Evolutionary conservation across 2,329 filamentous ascomycete species (phyloP).

Genomic region (Didymella exigua): DNA sequence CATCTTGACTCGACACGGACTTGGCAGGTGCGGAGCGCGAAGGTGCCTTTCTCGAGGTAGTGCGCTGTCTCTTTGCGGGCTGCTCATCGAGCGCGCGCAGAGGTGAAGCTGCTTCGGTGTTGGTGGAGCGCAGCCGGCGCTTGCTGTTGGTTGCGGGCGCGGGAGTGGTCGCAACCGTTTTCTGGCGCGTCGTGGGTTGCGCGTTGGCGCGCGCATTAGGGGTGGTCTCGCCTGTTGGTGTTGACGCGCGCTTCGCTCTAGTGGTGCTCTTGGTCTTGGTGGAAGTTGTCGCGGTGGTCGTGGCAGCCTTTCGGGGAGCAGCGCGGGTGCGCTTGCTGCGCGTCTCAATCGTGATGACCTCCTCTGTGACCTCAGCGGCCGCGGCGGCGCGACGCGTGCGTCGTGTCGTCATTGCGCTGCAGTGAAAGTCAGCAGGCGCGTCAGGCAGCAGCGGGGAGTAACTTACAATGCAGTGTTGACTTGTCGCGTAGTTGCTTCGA

Average conservation of each 20-base stretch:
- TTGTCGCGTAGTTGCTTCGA: background rate
- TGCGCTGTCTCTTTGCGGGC: conserved; percentile 20
- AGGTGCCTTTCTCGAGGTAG: conserved; percentile 5
- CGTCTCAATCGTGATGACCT: conserved; percentile 16
- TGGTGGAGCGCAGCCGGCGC: conserved; percentile 24
- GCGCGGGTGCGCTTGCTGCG: conserved; percentile 15
- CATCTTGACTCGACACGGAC: conserved; percentile 13
- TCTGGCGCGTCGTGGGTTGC: conserved; percentile 1
- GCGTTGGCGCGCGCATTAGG: background rate
- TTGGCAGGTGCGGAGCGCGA: conserved; percentile 4
- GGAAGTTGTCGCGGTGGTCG: background rate
- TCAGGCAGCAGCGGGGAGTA: conserved; percentile 11
- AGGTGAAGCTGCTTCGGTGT: conserved; percentile 21
- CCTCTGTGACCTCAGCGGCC: conserved; percentile 17
- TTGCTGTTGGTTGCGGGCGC: conserved; percentile 22
- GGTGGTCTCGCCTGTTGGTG: background rate
- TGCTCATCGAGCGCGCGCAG: conserved; percentile 23
- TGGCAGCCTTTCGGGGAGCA: conserved; percentile 18
- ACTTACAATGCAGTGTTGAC: conserved; percentile 18
- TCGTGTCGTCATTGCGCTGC: conserved; percentile 28
- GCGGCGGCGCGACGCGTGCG: conserved; percentile 20
- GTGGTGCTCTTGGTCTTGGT: background rate
- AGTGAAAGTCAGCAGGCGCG: conserved; percentile 21
- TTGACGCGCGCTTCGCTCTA: conserved; percentile 6
- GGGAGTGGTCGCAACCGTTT: conserved; percentile 10